Base-by-base conservation (phyloP, 2,329 filamentous ascomycete genomes). In the Chrysosporium queenslandicum region DNA sequence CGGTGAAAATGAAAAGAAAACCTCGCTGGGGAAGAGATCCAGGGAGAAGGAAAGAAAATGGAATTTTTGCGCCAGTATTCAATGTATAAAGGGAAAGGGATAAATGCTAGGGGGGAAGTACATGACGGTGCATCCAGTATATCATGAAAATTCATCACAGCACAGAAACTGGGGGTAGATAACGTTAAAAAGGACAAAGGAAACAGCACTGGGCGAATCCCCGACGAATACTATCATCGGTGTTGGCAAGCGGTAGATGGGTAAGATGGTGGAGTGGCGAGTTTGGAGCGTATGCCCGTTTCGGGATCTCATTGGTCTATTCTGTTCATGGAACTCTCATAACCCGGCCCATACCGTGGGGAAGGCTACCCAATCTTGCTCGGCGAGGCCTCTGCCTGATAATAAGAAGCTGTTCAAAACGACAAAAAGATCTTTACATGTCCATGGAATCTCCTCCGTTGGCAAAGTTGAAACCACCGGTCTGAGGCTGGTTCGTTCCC, bases 401-500 rank as follows among this genome's bases (percentile, higher is more conserved):
- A 34, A 20, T 50, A 27, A 9, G 20, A n/a, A 21, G 25, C 25
- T 11, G 9, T 20, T 46, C 25, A 53, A 46, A 46, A 25, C 14
- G 16, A 32, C 5, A 30, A 25, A 7, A n/a, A 30, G 16, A 48
- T 14, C 30, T 70, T 79, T 78, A 84, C 81, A 84, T 87, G 65
- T 86, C 83, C 82, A 86, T 86, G 37, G 80, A 81, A 64, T 86
- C 83, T 57, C 80, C 81, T n/a, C n/a, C n/a, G 64, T 82, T 76
- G 68, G 87, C 87, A 69, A 98, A 98, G 81, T 87, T 95, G 81
- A 97, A 98, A 66, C 86, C 86, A 60, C 86, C 84, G 27, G 68
- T 63, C 63, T 85, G 80, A 66, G 87, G 83, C 63, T 81, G 77
- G 66, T 79, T 82, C 63, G 70, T 73, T 62, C 69, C 77, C 63